phyloP scores from a whole-genome alignment of 129 eudicot genomes.

The Flaveria trinervia region DNA sequence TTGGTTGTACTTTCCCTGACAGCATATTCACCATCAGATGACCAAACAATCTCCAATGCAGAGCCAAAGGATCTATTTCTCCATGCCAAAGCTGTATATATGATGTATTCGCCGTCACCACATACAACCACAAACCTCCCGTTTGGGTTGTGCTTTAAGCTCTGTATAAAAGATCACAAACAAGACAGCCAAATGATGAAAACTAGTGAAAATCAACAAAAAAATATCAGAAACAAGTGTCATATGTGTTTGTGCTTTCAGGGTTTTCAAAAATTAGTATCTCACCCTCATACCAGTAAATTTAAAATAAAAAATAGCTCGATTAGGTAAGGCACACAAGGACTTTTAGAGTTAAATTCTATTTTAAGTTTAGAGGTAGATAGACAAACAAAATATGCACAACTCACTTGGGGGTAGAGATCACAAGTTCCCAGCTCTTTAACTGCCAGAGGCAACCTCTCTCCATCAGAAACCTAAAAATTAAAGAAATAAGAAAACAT shows the following conservation, averaged over 20 bases:
- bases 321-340: slow-evolving; percentile 18
- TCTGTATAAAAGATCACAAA: slow-evolving; percentile 43
- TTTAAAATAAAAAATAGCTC: neutral
- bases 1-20: slow-evolving; percentile 97
- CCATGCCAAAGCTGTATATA: slow-evolving; percentile 98
- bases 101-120: slow-evolving; percentile 97
- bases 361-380: slow-evolving; percentile 2
- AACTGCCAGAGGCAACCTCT: slow-evolving; percentile 90
- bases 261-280: neutral
- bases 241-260: slow-evolving; percentile 1
- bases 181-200: slow-evolving; percentile 7
- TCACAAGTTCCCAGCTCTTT: slow-evolving; percentile 96
- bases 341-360: slow-evolving; percentile 3
- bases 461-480: slow-evolving; percentile 91
- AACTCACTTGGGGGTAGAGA: slow-evolving; percentile 88
- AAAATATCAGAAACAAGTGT: neutral
- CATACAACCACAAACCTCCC: slow-evolving; percentile 99
- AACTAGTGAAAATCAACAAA: neutral
- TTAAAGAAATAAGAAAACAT: slow-evolving; percentile 2
- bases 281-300: slow-evolving; percentile 2
- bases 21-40: slow-evolving; percentile 96
- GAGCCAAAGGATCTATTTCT: slow-evolving; percentile 98
- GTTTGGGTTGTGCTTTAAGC: slow-evolving; percentile 94
- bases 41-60: slow-evolving; percentile 96
- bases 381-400: slow-evolving; percentile 1